These are phyloP conservation scores for Antrodiella citrinella DNA, from an alignment of 768 basidiomycete species.

Conservation along the genomic window DNA sequence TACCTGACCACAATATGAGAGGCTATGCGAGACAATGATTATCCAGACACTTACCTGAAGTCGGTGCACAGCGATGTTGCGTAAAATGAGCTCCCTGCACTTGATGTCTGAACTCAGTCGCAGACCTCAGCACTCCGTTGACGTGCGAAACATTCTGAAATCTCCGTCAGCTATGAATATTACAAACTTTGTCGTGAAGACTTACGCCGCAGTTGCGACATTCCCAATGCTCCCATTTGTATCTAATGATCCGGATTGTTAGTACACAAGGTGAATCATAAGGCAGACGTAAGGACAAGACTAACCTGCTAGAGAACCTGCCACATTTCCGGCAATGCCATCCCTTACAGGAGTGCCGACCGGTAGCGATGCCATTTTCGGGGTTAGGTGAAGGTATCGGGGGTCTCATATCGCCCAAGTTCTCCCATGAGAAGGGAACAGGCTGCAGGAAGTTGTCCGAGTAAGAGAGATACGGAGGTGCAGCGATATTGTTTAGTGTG, in stretches of 20 bases:
- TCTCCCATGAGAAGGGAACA: conserved; percentile 23
- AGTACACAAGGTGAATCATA: too few species aligned
- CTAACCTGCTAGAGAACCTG: conserved; percentile 63
- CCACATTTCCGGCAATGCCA: conserved; percentile 67
- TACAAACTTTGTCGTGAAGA: not conserved
- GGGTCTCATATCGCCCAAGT: conserved; percentile 34
- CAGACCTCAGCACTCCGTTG: conserved; percentile 1
- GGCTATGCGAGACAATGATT: not conserved
- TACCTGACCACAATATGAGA: conserved; percentile 1
- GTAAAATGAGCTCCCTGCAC: conserved; percentile 1
- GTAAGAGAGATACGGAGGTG: conserved; percentile 37
- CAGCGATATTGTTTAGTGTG: conserved; percentile 20
- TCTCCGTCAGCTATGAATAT: not conserved
- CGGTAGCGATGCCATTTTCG: conserved; percentile 38
- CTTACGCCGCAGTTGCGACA: conserved; percentile 55
- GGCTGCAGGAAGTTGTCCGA: conserved; percentile 35
- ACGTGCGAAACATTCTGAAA: conserved; percentile 11
- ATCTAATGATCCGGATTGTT: too few species aligned
- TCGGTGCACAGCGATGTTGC: conserved; percentile 1
- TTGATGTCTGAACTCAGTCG: conserved; percentile 6
- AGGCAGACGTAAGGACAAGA: too few species aligned
- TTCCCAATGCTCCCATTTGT: conserved; percentile 69
- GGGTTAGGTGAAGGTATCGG: conserved; percentile 19
- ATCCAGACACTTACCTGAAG: not conserved
- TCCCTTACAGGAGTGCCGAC: conserved; percentile 52